These are phyloP conservation scores for Macrophomina pseudophaseolina DNA, from an alignment of 2,329 filamentous ascomycete species.

Conservation along the genomic window DNA sequence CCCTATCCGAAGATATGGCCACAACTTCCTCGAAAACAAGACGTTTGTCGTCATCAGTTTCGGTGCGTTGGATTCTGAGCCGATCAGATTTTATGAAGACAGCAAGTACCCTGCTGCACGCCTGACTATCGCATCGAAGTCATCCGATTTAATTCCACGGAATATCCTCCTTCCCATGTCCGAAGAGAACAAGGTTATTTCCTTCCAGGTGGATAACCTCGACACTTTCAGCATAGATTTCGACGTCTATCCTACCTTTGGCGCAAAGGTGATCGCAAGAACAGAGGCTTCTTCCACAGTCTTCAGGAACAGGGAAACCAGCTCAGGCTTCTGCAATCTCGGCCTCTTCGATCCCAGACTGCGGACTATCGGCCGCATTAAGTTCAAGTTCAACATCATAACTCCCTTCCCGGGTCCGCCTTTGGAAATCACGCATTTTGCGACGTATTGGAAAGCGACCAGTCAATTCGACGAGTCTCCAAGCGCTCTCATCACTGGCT, in stretches of 20 bases:
- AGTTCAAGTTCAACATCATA: conserved; percentile 93
- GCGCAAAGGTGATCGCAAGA: conserved; percentile 95
- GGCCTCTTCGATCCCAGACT: conserved; percentile 92
- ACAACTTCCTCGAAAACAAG: conserved; percentile 98
- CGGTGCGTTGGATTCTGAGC: conserved; percentile 72
- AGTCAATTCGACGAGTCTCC: conserved; percentile 87
- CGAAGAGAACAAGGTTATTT: conserved; percentile 90
- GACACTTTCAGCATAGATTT: conserved; percentile 95
- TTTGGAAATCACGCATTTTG: conserved; percentile 95
- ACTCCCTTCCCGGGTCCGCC: conserved; percentile 93
- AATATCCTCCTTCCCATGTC: conserved; percentile 95
- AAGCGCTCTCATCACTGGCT: conserved; percentile 89
- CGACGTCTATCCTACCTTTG: conserved; percentile 96
- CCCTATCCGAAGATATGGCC: conserved; percentile 88
- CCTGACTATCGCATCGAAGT: conserved; percentile 94
- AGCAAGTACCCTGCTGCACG: conserved; percentile 95
- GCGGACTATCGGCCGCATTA: conserved; percentile 89
- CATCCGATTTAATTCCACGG: conserved; percentile 93
- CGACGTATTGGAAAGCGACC: conserved; percentile 99
- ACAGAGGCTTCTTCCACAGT: conserved; percentile 88
- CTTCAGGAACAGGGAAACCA: conserved; percentile 77
- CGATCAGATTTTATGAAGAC: conserved; percentile 94
- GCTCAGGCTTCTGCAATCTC: conserved; percentile 79
- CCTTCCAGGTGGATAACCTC: conserved; percentile 93
- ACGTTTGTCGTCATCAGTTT: conserved; percentile 94